Conservation (phyloP, 441 rosid genomes). For the Rhodomyrtus psidioides region DNA sequence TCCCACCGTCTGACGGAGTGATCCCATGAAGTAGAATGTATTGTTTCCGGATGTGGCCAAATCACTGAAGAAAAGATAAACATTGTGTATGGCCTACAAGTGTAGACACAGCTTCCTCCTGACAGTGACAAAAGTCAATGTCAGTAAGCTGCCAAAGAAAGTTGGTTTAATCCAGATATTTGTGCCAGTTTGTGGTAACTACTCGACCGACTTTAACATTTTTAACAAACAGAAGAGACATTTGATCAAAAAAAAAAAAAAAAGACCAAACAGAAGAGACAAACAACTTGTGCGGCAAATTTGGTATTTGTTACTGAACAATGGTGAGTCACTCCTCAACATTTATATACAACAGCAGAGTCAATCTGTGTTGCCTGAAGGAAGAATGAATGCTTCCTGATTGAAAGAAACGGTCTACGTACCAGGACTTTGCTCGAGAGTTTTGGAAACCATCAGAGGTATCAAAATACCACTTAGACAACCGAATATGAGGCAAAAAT, state of each 20-base stretch:
- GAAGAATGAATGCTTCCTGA: background rate
- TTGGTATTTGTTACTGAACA: background rate
- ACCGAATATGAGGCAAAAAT: background rate
- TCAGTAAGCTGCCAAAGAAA: background rate
- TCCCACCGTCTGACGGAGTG: constrained; percentile 90
- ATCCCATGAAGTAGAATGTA: constrained; percentile 96
- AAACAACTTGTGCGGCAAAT: background rate
- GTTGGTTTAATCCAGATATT: background rate
- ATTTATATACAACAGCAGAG: background rate
- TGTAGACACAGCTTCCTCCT: constrained; percentile 77
- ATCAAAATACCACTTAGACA: background rate
- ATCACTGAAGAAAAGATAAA: constrained; percentile 77
- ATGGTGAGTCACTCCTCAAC: background rate
- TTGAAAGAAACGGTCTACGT: background rate
- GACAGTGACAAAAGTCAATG: background rate
- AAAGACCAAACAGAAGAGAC: background rate
- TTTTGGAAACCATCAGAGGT: background rate
- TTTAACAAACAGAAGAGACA: background rate
- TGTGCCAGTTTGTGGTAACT: background rate
- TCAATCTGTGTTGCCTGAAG: background rate
- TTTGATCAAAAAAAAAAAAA: too few species aligned
- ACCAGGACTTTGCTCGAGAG: too few species aligned
- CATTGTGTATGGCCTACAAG: constrained; percentile 87
- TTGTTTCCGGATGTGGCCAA: constrained; percentile 68
- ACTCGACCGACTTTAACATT: background rate